Evolutionary conservation across 768 basidiomycete species (phyloP).

Genomic region (Lactifluus subvellereus): DNA sequence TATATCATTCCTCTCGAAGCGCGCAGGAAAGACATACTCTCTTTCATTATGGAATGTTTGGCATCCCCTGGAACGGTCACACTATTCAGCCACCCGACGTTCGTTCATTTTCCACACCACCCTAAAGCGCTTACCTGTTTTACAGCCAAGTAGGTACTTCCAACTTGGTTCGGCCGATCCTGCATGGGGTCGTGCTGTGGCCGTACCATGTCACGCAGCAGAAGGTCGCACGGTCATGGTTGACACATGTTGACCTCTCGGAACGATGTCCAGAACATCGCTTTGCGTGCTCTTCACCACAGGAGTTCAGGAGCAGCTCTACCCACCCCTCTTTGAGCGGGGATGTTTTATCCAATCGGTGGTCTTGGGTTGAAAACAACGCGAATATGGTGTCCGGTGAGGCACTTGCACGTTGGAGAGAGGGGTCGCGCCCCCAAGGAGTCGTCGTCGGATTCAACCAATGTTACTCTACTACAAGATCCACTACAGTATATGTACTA

Average conservation of each 20-base stretch:
- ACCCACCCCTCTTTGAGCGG: constrained; percentile 76
- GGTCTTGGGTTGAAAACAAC: constrained; percentile 91
- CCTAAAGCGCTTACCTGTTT: not conserved
- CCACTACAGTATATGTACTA: no score
- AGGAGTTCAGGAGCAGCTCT: constrained; percentile 88
- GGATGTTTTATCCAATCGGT: constrained; percentile 84
- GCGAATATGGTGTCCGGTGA: constrained; percentile 96
- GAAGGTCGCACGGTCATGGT: constrained; percentile 95
- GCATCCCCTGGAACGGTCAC: constrained; percentile 74
- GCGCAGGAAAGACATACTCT: constrained; percentile 50
- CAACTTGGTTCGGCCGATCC: constrained; percentile 75
- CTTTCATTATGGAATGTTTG: constrained; percentile 93
- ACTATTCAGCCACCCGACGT: constrained; percentile 83
- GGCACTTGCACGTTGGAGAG: constrained; percentile 55
- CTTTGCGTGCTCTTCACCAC: constrained; percentile 81
- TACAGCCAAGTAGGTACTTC: constrained; percentile 66
- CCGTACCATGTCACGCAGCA: constrained; percentile 95
- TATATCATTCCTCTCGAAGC: constrained; percentile 76
- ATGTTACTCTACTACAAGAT: no score
- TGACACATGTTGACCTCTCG: constrained; percentile 96
- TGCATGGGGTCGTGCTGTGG: constrained; percentile 86
- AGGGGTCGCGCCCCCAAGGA: no score
- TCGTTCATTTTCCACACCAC: constrained; percentile 28
- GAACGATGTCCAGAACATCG: constrained; percentile 94
- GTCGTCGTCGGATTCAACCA: no score